These are phyloP conservation scores for Cubamyces lactineus DNA, from an alignment of 768 basidiomycete genomes.

Conservation along the genomic window DNA sequence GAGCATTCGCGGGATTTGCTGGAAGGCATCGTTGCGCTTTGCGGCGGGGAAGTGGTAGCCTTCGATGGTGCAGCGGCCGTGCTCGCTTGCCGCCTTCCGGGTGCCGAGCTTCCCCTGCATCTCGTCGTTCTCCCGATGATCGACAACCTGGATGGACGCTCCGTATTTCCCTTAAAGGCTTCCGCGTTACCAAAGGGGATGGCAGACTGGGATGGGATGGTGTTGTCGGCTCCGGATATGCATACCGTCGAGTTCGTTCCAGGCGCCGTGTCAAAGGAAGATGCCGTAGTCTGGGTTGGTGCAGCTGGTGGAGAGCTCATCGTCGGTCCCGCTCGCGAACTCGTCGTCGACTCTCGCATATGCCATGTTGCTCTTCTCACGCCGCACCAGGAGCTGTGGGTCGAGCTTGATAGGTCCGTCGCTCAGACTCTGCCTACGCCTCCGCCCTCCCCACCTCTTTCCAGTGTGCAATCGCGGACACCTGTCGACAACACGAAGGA, in stretches of 20 bases:
- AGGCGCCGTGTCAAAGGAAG: not conserved
- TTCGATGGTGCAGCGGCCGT: not conserved
- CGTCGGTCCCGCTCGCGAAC: constrained; percentile 17
- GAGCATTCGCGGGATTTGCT: constrained; percentile 15
- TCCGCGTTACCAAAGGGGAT: constrained; percentile 4
- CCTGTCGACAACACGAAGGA: not conserved
- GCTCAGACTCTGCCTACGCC: constrained; percentile 26
- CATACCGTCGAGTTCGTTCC: not conserved
- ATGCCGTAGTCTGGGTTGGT: not conserved
- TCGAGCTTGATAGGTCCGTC: constrained; percentile 10
- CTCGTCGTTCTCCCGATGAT: constrained; percentile 15
- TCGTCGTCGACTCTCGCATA: not conserved
- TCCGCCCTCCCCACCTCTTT: constrained; percentile 29
- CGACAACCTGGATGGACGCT: constrained; percentile 4
- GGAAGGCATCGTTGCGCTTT: not conserved
- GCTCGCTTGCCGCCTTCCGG: constrained; percentile 1
- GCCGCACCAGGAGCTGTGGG: constrained; percentile 6
- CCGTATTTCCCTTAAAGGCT: constrained; percentile 6
- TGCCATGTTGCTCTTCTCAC: constrained; percentile 22
- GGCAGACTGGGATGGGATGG: constrained; percentile 3
- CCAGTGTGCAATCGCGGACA: not conserved
- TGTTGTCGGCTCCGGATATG: not conserved
- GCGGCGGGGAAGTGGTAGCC: not conserved
- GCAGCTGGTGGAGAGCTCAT: constrained; percentile 21
- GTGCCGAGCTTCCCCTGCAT: constrained; percentile 9